phyloP scores from a whole-genome alignment of 2,329 filamentous ascomycete genomes.

The Cyphellophora attinorum region DNA sequence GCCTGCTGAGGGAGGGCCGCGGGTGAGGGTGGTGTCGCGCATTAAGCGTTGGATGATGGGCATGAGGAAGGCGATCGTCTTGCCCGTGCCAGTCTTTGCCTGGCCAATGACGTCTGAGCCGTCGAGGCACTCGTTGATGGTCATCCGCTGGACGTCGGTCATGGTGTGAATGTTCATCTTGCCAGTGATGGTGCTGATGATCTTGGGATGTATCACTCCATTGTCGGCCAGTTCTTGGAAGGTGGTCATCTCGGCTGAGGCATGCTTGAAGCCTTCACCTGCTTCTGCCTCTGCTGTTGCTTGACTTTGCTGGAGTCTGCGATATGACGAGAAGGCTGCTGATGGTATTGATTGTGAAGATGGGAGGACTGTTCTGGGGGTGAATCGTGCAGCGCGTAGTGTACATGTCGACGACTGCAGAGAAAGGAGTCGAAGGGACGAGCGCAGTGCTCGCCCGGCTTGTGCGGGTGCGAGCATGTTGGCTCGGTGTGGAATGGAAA shows the following conservation, averaged over 20 bases:
- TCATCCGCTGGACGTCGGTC: conserved; percentile 84
- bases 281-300: conserved; percentile 19
- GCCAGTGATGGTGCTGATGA: conserved; percentile 60
- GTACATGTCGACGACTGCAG: background rate
- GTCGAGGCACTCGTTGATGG: conserved; percentile 68
- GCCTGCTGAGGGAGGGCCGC: conserved; percentile 16
- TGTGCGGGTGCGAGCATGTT: conserved; percentile 1
- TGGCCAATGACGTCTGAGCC: conserved; percentile 63
- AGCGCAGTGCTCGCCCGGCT: background rate
- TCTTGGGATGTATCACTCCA: conserved; percentile 47
- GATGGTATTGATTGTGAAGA: conserved; percentile 1
- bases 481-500: background rate
- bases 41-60: conserved; percentile 39
- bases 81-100: conserved; percentile 42
- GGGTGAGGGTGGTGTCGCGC: conserved; percentile 20
- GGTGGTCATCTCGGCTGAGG: conserved; percentile 21
- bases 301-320: conserved; percentile 13
- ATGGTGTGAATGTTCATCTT: conserved; percentile 72
- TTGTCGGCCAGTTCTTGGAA: conserved; percentile 29
- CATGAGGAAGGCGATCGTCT: conserved; percentile 40
- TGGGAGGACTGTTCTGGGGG: background rate
- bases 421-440: background rate
- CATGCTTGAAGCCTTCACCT: conserved; percentile 10
- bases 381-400: background rate
- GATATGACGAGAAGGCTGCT: conserved; percentile 8